Conservation (phyloP, 495 filamentous ascomycete genomes). For the Tuber melanosporum region DNA sequence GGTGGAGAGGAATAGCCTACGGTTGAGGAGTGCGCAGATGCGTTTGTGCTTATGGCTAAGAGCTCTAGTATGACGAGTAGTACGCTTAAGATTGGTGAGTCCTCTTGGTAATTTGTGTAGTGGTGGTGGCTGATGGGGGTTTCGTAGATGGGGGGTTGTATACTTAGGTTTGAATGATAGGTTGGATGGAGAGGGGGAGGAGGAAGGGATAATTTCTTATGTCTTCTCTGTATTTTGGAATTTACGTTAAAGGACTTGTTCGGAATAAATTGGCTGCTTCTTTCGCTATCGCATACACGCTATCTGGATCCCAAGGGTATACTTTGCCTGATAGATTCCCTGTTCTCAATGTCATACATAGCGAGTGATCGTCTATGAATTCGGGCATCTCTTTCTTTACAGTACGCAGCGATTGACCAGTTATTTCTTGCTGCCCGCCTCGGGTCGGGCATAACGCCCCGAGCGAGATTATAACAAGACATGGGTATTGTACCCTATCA, state of each 20-base stretch:
- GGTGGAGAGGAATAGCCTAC: constrained; percentile 12
- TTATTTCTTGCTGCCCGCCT: not conserved
- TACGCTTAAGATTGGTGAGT: constrained; percentile 34
- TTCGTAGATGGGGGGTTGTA: constrained; percentile 25
- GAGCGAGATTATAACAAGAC: not conserved
- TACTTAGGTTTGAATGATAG: constrained; percentile 6
- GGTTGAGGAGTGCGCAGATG: constrained; percentile 36
- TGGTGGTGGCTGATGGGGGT: not conserved
- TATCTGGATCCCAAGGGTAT: not conserved
- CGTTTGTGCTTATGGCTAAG: constrained; percentile 33
- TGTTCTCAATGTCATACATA: no score
- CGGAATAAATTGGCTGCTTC: not conserved
- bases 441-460: not conserved
- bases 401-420: not conserved
- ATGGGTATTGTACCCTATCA: not conserved
- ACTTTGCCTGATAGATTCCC: not conserved
- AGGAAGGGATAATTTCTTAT: not conserved
- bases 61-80: constrained; percentile 31
- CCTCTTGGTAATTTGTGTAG: not conserved
- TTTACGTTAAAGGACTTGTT: not conserved
- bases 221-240: not conserved
- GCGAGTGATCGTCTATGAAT: not conserved
- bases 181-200: not conserved
- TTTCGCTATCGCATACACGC: not conserved
- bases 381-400: not conserved